Evolutionary conservation across 75 land plant species (phyloP).

Genomic region (Pseudotsuga menziesii): DNA sequence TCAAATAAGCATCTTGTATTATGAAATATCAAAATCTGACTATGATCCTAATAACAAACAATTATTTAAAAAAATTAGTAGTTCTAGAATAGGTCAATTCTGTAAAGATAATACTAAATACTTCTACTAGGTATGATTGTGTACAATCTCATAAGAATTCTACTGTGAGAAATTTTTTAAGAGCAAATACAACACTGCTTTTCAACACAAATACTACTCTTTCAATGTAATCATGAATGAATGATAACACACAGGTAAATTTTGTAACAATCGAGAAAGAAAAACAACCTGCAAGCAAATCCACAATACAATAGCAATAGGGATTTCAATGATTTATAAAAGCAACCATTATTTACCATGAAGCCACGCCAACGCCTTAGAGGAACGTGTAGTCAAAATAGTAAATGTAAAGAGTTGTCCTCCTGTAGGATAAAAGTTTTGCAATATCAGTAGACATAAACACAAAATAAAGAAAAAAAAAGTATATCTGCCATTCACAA

Average conservation of each 20-base stretch:
- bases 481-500: no score
- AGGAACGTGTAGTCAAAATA: constrained; percentile 69
- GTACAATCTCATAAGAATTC: no score
- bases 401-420: constrained; percentile 70
- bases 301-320: neutral
- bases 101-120: no score
- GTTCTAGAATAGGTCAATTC: no score
- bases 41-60: no score
- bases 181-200: no score
- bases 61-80: no score
- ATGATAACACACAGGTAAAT: neutral
- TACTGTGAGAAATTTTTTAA: no score
- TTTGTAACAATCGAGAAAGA: neutral
- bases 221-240: neutral
- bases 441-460: neutral
- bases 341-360: constrained; percentile 56
- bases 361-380: constrained; percentile 73
- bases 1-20: no score
- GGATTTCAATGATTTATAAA: neutral
- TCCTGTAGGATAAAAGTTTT: constrained; percentile 33
- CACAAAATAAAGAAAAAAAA: neutral
- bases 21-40: no score
- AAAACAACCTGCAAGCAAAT: neutral
- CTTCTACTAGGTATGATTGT: no score
- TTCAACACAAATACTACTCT: no score